A percentile compares a stretch with the other conserved stretches of the same genome.
Evolutionary conservation across 345 rosid genomes (phyloP).

Genomic region (Pugionium dolabratum): DNA sequence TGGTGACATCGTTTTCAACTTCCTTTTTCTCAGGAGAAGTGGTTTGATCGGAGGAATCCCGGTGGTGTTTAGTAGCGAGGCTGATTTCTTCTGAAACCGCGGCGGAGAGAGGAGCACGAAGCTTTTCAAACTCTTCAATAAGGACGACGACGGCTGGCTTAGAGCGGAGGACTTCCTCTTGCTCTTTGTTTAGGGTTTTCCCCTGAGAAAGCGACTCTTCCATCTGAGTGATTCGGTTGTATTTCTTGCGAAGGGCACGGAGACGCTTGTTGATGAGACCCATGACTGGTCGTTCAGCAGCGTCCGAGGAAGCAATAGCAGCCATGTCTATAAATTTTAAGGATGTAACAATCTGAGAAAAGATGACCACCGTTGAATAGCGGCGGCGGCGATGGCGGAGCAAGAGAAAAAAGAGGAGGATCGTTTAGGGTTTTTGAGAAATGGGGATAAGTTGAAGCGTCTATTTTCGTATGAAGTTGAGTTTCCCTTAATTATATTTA

Average conservation of each 20-base stretch:
- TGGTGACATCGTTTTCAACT: neutral
- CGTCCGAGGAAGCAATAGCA: constrained; percentile 52
- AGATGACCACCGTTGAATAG: constrained; percentile 30
- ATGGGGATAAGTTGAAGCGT: constrained; percentile 35
- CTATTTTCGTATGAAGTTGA: neutral
- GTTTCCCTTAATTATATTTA: neutral
- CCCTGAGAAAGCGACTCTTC: constrained; percentile 83
- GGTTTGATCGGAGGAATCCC: constrained; percentile 20
- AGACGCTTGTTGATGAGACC: constrained; percentile 83
- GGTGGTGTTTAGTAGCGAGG: constrained; percentile 42
- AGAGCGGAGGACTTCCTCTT: constrained; percentile 81
- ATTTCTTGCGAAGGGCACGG: constrained; percentile 87
- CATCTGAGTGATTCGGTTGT: constrained; percentile 77
- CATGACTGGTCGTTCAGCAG: constrained; percentile 78
- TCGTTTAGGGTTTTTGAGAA: constrained; percentile 32
- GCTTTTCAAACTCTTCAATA: constrained; percentile 90
- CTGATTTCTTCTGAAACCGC: constrained; percentile 77
- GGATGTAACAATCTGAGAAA: neutral
- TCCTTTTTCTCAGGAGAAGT: constrained; percentile 16
- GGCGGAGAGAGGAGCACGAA: constrained; percentile 61
- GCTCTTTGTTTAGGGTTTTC: constrained; percentile 76
- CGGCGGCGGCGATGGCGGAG: constrained; percentile 25
- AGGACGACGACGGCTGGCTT: constrained; percentile 63
- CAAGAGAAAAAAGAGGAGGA: constrained; percentile 3
- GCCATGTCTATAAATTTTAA: constrained; percentile 25